Evolutionary conservation across 805 yeast species (phyloP).

Genomic region (Brettanomyces naardenensis): DNA sequence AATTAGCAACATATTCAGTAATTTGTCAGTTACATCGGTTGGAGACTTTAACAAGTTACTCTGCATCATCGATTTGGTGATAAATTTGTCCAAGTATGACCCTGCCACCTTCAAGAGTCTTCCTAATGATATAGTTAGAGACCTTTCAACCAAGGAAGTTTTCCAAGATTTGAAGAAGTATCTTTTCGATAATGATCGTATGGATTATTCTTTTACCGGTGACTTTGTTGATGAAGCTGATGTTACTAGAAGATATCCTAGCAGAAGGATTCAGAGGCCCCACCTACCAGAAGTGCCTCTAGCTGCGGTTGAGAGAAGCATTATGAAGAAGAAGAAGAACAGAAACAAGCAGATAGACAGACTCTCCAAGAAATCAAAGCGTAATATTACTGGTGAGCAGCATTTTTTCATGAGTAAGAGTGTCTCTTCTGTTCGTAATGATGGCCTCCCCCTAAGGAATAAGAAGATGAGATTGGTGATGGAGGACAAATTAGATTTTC

Average conservation of each 20-base stretch:
- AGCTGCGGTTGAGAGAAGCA: conserved; percentile 2
- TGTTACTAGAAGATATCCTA: neutral
- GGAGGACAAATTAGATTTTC: conserved; percentile 11
- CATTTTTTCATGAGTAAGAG: no score
- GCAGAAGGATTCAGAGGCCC: conserved; percentile 4
- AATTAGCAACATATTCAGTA: conserved; percentile 11
- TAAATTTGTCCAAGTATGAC: conserved; percentile 16
- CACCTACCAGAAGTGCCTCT: conserved; percentile 2
- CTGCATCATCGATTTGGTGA: conserved; percentile 19
- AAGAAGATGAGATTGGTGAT: conserved; percentile 2
- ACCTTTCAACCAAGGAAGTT: conserved; percentile 3
- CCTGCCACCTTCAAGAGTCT: conserved; percentile 12
- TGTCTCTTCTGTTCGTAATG: no score
- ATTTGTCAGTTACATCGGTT: conserved; percentile 3
- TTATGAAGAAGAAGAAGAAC: conserved; percentile 1
- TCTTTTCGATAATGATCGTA: conserved; percentile 13
- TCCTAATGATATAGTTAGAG: conserved; percentile 16
- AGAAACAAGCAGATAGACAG: neutral
- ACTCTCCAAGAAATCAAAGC: neutral
- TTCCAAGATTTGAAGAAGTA: conserved; percentile 9
- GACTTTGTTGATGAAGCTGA: conserved; percentile 1
- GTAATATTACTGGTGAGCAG: neutral
- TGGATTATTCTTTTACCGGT: conserved; percentile 16
- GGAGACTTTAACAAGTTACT: conserved; percentile 11
- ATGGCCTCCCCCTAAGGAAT: no score